Evolutionary conservation across 163 green algal species (phyloP), one percentile per base, ranked within the genome.

Genomic region (Prototheca cutis): DNA sequence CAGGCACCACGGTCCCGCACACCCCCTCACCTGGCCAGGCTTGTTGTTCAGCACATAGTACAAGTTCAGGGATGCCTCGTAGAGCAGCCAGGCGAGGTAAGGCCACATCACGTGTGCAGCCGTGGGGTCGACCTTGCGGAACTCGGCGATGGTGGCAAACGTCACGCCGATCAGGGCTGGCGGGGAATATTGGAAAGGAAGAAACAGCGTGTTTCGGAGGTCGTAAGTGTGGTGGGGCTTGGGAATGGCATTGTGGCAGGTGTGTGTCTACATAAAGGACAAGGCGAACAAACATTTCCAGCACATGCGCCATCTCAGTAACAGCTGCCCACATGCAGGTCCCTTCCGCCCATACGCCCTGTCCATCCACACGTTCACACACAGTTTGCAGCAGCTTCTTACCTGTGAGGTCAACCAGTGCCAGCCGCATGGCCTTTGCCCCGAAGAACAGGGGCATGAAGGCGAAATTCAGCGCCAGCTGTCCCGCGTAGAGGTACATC

Each of bases 401-500:
- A 45, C 36, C 36, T 13, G 55, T 34, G 21, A 83, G 80, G 48
- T 78, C 74, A 7, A 40, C 6, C n/a, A 55, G 52, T 6, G 74
- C 74, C 24, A 73, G 21, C 42, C 59, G 53, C 2, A 75, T 40
- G n/a, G 61, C 36, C 57, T 84, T 70, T 18, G 48, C 23, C 29
- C 59, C 65, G 68, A 88, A 88, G 71, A 88, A 88, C 23, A 88
- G 62, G 1, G 80, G 77, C 6, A 69, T 80, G 80, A 80, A 88
- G 3, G 63, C 29, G 42, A 81, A 80, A 67, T 88, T 88, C 27
- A 86, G 52, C 4, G 55, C 25, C n/a, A 87, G 73, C 54, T 87
- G 73, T 27, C 67, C 7, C 1, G 30, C 60, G 67, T 81, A 85
- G 18, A 79, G 27, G 18, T 39, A 58, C 34, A 55, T 32, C 7